Conservation (phyloP, 306 rosid species). For the Lagenaria siceraria region DNA sequence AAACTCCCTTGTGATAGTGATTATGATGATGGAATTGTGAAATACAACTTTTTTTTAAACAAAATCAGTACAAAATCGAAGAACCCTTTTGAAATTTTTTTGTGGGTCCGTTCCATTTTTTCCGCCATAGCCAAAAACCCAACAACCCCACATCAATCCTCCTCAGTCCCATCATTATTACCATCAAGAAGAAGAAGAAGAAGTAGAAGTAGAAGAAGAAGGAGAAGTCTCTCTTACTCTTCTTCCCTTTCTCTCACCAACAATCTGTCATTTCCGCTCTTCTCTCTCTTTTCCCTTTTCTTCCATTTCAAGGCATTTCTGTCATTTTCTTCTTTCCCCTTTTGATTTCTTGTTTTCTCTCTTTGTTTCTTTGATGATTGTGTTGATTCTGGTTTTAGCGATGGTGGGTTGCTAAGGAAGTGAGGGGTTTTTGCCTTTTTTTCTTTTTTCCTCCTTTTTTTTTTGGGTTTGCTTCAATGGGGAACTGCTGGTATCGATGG, state of each 20-base stretch:
- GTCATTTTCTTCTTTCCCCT: not conserved
- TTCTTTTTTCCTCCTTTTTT: not conserved
- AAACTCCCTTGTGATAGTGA: not conserved
- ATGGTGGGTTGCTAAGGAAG: conserved; percentile 30
- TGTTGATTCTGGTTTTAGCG: conserved; percentile 15
- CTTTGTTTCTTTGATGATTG: conserved; percentile 11
- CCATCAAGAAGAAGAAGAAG: not conserved
- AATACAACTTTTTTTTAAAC: not conserved
- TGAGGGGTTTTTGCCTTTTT: not conserved
- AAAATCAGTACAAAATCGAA: not conserved
- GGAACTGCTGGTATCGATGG: conserved; percentile 66
- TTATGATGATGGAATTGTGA: not conserved
- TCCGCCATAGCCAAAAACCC: conserved; percentile 3
- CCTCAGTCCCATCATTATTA: not conserved
- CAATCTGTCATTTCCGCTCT: not conserved
- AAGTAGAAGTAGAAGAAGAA: not conserved
- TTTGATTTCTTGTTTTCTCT: conserved; percentile 6
- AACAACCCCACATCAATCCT: not conserved
- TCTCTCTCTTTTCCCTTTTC: not conserved
- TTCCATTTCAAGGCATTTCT: not conserved
- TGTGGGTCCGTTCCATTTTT: conserved; percentile 4
- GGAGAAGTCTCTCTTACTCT: not conserved
- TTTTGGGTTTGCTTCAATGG: conserved; percentile 39
- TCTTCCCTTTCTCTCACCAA: conserved; percentile 9
- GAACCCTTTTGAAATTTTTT: not conserved